Percentiles rank a stretch among this genome's conserved stretches.
These are phyloP conservation scores for Trametes elegans DNA, from an alignment of 768 basidiomycete species.

Conservation along the genomic window DNA sequence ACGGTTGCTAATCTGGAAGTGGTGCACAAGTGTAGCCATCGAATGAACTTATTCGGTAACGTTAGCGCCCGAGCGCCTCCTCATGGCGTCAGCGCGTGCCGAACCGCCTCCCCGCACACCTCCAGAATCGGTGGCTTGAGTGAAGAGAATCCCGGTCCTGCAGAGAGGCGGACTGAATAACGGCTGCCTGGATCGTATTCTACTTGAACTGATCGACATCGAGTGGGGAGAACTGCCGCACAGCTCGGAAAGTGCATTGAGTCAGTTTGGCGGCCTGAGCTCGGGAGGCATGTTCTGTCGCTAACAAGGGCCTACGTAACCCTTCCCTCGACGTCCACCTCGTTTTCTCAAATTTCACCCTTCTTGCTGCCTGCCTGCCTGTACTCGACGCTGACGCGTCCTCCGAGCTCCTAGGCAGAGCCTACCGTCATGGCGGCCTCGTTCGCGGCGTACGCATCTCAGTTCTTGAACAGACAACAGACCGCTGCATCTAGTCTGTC, in stretches of 20 bases:
- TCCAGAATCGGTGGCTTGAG: neutral
- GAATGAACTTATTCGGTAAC: no score
- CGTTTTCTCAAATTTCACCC: neutral
- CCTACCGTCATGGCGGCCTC: conserved; percentile 51
- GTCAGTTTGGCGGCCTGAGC: conserved; percentile 19
- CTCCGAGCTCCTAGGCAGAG: neutral
- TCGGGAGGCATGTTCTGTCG: conserved; percentile 16
- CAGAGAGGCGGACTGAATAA: neutral
- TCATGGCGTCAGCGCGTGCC: conserved; percentile 1
- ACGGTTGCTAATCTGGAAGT: no score
- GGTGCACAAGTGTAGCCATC: no score
- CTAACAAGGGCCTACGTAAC: conserved; percentile 19
- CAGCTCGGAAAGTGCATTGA: conserved; percentile 9
- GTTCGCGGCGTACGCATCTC: conserved; percentile 80
- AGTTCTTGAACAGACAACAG: conserved; percentile 67
- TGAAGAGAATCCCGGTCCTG: neutral
- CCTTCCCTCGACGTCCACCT: conserved; percentile 17
- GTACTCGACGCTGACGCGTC: conserved; percentile 4
- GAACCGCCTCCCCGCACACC: neutral
- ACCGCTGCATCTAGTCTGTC: conserved; percentile 47
- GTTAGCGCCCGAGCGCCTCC: neutral
- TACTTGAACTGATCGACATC: neutral
- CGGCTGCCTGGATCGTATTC: neutral
- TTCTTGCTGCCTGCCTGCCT: neutral
- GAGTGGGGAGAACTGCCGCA: neutral